Percentiles rank a stretch among this genome's conserved stretches.
phyloP scores from a whole-genome alignment of 768 basidiomycete genomes.

The Podaxis sp. region DNA sequence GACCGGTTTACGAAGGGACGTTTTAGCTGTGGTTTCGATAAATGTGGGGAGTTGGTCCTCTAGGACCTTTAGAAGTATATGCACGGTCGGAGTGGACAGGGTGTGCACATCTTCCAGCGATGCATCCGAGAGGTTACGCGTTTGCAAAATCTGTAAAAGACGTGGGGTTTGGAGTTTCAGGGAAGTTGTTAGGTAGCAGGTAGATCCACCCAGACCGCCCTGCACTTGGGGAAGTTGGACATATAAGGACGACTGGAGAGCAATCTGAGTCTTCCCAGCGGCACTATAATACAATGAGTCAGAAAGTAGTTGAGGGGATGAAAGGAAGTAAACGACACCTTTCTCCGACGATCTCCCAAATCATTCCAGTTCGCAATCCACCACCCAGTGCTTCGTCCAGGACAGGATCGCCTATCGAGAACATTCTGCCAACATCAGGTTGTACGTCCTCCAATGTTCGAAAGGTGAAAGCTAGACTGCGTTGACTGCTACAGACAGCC shows the following conservation, averaged over 20 bases:
- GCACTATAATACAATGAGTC: slow-evolving; percentile 50
- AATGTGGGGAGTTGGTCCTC: slow-evolving; percentile 53
- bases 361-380: slow-evolving; percentile 73
- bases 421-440: slow-evolving; percentile 41
- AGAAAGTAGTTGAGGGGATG: slow-evolving; percentile 6
- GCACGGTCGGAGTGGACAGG: slow-evolving; percentile 52
- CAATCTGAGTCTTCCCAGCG: slow-evolving; percentile 93
- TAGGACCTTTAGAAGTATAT: slow-evolving; percentile 55
- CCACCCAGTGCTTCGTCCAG: slow-evolving; percentile 77
- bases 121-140: slow-evolving; percentile 42
- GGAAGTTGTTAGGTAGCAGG: slow-evolving; percentile 79
- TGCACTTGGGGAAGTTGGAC: slow-evolving; percentile 65
- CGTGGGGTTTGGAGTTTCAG: slow-evolving; percentile 67
- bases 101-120: slow-evolving; percentile 62
- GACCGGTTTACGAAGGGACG: slow-evolving; percentile 51
- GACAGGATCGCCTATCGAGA: slow-evolving; percentile 72
- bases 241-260: slow-evolving; percentile 76
- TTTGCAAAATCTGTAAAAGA: slow-evolving; percentile 61
- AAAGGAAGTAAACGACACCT: slow-evolving; percentile 52
- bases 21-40: slow-evolving; percentile 34
- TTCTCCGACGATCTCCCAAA: slow-evolving; percentile 90
- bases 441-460: slow-evolving; percentile 39
- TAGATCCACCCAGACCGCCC: slow-evolving; percentile 63
- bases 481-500: slow-evolving; percentile 40
- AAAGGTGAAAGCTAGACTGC: slow-evolving; percentile 33